Evolutionary conservation across 2,329 filamentous ascomycete genomes (phyloP), one percentile per base, ranked within the genome.

Genomic region (Calonectria hawksworthii): DNA sequence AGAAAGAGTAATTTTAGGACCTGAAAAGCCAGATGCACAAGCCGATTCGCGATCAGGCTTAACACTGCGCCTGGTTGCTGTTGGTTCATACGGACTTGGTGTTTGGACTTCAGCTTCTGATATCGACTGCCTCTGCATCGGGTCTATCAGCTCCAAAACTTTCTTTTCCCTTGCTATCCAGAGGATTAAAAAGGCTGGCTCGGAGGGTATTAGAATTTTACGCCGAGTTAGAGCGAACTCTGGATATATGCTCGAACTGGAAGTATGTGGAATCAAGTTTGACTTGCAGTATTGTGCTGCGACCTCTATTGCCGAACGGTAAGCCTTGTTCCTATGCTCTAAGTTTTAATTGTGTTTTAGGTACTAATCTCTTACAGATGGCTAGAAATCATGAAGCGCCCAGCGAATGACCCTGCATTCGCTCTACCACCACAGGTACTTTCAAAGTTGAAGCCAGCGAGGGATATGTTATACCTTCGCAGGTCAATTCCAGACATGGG

Each of bases 271-370:
- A 13, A 85, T 94, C 78, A 91, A 87, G 75, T 87, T 93, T 78
- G 91, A 94, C 80, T 83, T 95, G 64, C 92, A 94, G 74, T 94
- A 94, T 80, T 94, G 92, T 76, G 88, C 91, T 8, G 90, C 92
- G 2, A 84, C 87, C 3, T 84, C 85, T 36, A 84, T 94, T 54
- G 87, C 90, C 3, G 88, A 92, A 80, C 87, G 86, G 85, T 86
- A 77, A 76, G 77, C 56, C n/a, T 13, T 36, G 10, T 4, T 26
- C 36, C 21, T n/a, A 34, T 67, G 52, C 36, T 8, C 16, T 69
- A 26, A 71, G 50, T 44, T 13, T 21, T 4, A 1, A 44, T n/a
- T 32, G 11, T n/a, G 3, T 21, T 23, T 52, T 72, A 38, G 67
- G 21, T 32, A 2, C 67, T 73, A 13, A 73, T 63, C 9, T 3